These are phyloP conservation scores for Pistacia atlantica DNA, from an alignment of 345 rosid genomes.

Conservation along the genomic window DNA sequence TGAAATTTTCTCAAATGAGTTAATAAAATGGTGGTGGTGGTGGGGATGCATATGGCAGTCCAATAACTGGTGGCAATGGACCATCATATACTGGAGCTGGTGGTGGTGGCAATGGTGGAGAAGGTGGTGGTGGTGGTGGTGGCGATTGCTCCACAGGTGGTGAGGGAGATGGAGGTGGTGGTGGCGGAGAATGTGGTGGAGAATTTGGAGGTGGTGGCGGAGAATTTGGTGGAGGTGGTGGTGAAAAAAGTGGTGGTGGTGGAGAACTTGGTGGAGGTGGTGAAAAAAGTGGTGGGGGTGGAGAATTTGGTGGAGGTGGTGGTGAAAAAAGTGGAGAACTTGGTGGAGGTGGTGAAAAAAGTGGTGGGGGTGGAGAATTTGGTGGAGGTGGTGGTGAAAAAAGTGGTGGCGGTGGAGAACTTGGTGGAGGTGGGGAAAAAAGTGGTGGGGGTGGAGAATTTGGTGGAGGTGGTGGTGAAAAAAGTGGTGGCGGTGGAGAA, in stretches of 20 bases:
- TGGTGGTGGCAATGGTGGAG: conserved; percentile 18
- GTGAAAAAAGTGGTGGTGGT: conserved; percentile 2
- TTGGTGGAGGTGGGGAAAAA: conserved; percentile 7
- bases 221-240: conserved; percentile 28
- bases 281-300: conserved; percentile 3
- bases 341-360: neutral
- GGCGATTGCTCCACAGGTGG: neutral
- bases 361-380: conserved; percentile 19
- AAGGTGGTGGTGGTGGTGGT: conserved; percentile 19
- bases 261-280: neutral
- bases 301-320: conserved; percentile 2
- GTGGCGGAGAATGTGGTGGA: conserved; percentile 12
- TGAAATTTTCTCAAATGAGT: neutral
- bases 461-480: neutral
- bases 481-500: conserved; percentile 12
- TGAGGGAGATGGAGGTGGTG: conserved; percentile 20
- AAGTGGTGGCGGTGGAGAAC: conserved; percentile 17
- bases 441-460: conserved; percentile 26
- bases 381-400: conserved; percentile 8
- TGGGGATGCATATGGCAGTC: conserved; percentile 40
- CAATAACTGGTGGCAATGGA: conserved; percentile 39
- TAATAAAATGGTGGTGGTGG: conserved; percentile 42
- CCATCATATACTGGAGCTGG: conserved; percentile 23
- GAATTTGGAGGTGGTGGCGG: conserved; percentile 10
- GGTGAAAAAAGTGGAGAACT: neutral